A percentile compares a stretch with the other conserved stretches of the same genome.
These are phyloP conservation scores for Senna tora DNA, from an alignment of 306 rosid species.

Conservation along the genomic window DNA sequence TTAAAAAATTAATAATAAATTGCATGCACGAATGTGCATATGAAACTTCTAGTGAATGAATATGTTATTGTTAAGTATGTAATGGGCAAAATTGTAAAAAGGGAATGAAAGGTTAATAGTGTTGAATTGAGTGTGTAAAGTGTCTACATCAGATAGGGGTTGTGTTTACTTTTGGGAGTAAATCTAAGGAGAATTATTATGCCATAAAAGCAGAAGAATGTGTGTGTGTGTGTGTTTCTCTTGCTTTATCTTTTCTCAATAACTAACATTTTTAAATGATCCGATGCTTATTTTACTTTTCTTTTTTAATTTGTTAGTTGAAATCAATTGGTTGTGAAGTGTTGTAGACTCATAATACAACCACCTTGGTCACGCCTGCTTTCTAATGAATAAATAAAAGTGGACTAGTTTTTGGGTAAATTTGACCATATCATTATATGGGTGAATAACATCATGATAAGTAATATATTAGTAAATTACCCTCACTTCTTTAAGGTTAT, in stretches of 20 bases:
- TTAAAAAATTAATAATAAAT: too few relatives aligned
- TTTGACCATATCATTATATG: too few relatives aligned
- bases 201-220: slow-evolving; percentile 23
- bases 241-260: neutral
- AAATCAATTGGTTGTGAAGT: neutral
- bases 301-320: neutral
- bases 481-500: too few relatives aligned
- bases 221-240: neutral
- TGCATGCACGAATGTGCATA: too few relatives aligned
- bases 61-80: too few relatives aligned
- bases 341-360: neutral
- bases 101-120: neutral
- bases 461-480: too few relatives aligned
- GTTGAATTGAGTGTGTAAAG: neutral
- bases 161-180: neutral
- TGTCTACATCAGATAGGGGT: neutral
- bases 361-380: too few relatives aligned
- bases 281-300: neutral
- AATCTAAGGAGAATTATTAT: neutral
- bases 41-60: too few relatives aligned
- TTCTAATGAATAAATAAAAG: too few relatives aligned
- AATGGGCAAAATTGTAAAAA: neutral
- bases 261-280: slow-evolving; percentile 4
- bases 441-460: too few relatives aligned
- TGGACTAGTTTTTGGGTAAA: too few relatives aligned